Base-by-base conservation (phyloP, 2,329 filamentous ascomycete species). In the Onygenales sp. region DNA sequence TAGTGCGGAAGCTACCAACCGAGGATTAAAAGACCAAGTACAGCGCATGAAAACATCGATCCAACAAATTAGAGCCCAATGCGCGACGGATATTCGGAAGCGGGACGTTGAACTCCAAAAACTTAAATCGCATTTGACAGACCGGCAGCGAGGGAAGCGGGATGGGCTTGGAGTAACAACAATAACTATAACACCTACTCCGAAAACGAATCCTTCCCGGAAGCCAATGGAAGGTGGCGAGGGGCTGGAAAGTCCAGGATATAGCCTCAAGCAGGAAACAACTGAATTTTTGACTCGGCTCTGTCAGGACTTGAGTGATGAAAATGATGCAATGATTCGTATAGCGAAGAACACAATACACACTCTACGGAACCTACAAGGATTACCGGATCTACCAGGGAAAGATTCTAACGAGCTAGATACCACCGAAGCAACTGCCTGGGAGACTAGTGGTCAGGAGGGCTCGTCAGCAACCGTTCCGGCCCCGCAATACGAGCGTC, bases 271-370 rank as follows among this genome's bases (percentile, higher is more conserved):
- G 62, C 83, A 85, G 66, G 93, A 97, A 71, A 95, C 92, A 5
- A 95, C 92, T 47, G 85, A 90, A 49, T 96, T 96, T 65, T 74
- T 98, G 54, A 93, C 91, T 0, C 84, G 87, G 63, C 74, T 95
- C 55, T 91, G 89, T 33, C 86, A 87, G 66, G 83, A 82, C 41
- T 73, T 97, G 54, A 93, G 89, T 64, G 89, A 95, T 60, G 93
- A 98, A 69, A 98, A 98, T 63, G 91, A 96, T 64, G 80, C 81
- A 5, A 72, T 97, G 10, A 82, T 94, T 39, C 76, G 75, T 1
- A 75, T 96, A 33, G 78, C 95, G 50, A 77, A 83, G 51, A 82
- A 80, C 50, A 88, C 89, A 0, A 79, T 92, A 54, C 74, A 80
- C 1, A 87, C 83, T 0, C 72, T 97, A 55, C 83, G 83, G 58